Percentiles rank a stretch among this genome's conserved stretches.
These are phyloP conservation scores for Eucalyptus marginata DNA, from an alignment of 345 rosid species.

Conservation along the genomic window DNA sequence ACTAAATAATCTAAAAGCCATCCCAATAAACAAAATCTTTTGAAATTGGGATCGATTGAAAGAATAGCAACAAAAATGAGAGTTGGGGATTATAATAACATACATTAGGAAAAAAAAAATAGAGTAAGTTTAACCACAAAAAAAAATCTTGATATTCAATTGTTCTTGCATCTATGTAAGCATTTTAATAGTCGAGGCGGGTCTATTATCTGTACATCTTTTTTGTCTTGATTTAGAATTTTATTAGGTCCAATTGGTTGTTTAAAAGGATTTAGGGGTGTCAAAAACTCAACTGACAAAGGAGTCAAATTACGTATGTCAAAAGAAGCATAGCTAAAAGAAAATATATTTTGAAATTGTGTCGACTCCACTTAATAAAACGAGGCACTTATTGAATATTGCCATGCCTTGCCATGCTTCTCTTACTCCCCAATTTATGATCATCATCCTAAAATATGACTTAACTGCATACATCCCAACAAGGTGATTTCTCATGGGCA, in stretches of 20 bases:
- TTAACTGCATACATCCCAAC: background rate
- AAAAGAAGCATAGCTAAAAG: background rate
- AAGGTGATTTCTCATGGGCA: background rate
- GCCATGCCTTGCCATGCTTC: background rate
- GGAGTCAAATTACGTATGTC: background rate
- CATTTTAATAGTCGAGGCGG: background rate
- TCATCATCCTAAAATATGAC: background rate
- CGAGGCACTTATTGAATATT: background rate
- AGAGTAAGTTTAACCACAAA: background rate
- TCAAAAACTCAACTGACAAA: background rate
- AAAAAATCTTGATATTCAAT: background rate
- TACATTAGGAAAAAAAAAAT: background rate
- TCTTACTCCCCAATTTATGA: background rate
- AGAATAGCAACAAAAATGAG: background rate
- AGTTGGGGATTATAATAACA: background rate
- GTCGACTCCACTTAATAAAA: background rate
- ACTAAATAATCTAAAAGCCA: background rate
- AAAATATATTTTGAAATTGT: background rate
- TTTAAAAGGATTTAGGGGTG: background rate
- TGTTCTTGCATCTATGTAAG: background rate
- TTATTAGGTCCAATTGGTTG: background rate
- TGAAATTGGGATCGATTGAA: background rate
- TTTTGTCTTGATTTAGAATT: background rate
- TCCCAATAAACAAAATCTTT: background rate
- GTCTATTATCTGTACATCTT: background rate